phyloP scores from a whole-genome alignment of 2,329 filamentous ascomycete species.

The Orbilia javanica region DNA sequence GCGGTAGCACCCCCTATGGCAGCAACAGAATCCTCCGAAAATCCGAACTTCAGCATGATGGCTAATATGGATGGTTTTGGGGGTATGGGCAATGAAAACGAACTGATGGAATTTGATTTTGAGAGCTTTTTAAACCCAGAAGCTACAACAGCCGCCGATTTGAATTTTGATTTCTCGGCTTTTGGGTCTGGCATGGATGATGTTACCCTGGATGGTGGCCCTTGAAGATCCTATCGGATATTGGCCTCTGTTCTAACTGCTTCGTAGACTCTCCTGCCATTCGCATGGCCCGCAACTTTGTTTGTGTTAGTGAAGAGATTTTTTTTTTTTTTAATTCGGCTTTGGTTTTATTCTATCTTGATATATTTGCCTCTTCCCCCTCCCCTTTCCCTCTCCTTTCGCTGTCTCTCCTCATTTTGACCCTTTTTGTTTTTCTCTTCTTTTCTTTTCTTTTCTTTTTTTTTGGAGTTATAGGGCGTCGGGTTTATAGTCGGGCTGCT shows the following conservation, averaged over 20 bases:
- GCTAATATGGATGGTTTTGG: slow-evolving; percentile 32
- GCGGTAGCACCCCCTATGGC: slow-evolving; percentile 43
- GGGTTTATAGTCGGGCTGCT: slow-evolving; percentile 29
- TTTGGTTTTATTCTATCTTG: slow-evolving; percentile 3
- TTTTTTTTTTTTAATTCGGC: slow-evolving; percentile 30
- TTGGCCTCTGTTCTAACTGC: background rate
- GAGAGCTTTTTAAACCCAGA: slow-evolving; percentile 73
- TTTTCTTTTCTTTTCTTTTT: slow-evolving; percentile 9
- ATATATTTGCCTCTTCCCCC: background rate
- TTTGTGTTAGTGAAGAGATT: slow-evolving; percentile 19
- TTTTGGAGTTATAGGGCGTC: slow-evolving; percentile 41
- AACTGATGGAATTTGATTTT: slow-evolving; percentile 71
- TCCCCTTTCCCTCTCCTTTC: slow-evolving; percentile 7
- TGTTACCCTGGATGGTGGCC: slow-evolving; percentile 39
- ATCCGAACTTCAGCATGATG: slow-evolving; percentile 31
- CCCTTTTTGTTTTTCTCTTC: no score
- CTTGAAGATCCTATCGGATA: slow-evolving; percentile 62
- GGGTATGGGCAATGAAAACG: slow-evolving; percentile 25
- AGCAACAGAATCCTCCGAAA: slow-evolving; percentile 40
- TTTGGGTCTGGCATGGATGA: slow-evolving; percentile 51
- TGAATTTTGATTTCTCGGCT: slow-evolving; percentile 49
- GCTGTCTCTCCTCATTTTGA: no score
- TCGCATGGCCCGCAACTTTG: slow-evolving; percentile 14
- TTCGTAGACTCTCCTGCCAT: slow-evolving; percentile 12
- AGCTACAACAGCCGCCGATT: slow-evolving; percentile 65